phyloP scores from a whole-genome alignment of 1,284 basidiomycete genomes.

The Stereum hirsutum region DNA sequence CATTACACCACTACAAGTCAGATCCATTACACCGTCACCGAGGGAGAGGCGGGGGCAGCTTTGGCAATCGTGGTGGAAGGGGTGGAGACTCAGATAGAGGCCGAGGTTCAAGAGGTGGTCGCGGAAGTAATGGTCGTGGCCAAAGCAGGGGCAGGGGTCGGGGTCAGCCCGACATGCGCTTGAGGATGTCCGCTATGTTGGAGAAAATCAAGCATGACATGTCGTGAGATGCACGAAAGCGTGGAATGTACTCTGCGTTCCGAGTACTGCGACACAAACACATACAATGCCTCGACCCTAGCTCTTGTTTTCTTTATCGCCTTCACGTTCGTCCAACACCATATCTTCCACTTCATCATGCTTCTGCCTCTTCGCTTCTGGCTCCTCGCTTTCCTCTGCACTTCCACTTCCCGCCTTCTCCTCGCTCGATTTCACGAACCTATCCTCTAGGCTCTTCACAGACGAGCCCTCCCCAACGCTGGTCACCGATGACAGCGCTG shows the following conservation, averaged over 20 bases:
- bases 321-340: conserved; percentile 35
- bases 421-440: conserved; percentile 49
- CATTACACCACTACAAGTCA: conserved; percentile 47
- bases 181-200: conserved; percentile 71
- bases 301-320: conserved; percentile 52
- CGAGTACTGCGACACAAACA: conserved; percentile 5
- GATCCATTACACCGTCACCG: conserved; percentile 26
- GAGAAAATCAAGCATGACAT: conserved; percentile 64
- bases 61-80: conserved; percentile 7
- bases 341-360: conserved; percentile 23
- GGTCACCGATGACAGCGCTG: conserved; percentile 58
- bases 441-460: conserved; percentile 46
- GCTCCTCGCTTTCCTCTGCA: conserved; percentile 8
- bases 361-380: conserved; percentile 10
- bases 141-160: conserved; percentile 17
- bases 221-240: conserved; percentile 19
- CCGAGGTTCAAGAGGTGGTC: conserved; percentile 8
- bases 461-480: conserved; percentile 36
- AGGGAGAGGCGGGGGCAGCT: background rate
- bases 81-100: conserved; percentile 8
- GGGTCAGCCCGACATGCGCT: conserved; percentile 70
- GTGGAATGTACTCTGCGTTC: background rate
- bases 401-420: conserved; percentile 12
- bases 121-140: conserved; percentile 15
- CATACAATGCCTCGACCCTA: conserved; percentile 10